Percentiles rank a stretch among this genome's conserved stretches.
Conservation (phyloP, 2,329 filamentous ascomycete genomes). For the Colletotrichum caudatum region DNA sequence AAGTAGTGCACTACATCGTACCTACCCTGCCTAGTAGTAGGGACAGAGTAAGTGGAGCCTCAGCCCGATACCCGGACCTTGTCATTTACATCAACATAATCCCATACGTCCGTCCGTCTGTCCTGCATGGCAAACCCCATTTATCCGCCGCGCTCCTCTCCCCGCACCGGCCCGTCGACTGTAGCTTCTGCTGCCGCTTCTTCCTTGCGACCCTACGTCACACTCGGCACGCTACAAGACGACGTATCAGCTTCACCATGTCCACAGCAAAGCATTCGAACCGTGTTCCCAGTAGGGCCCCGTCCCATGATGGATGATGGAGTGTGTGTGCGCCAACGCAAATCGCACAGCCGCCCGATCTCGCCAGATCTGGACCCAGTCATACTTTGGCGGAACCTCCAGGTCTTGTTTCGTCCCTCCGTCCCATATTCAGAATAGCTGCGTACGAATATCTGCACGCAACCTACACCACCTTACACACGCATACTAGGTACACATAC, state of each 20-base stretch:
- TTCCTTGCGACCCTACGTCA: constrained; percentile 9
- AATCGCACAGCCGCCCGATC: constrained; percentile 17
- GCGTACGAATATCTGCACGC: neutral
- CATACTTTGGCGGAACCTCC: constrained; percentile 20
- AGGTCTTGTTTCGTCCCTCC: constrained; percentile 26
- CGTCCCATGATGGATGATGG: constrained; percentile 9
- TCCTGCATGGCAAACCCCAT: neutral
- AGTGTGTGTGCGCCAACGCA: constrained; percentile 20
- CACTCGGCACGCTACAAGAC: constrained; percentile 25
- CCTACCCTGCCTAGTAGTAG: too few relatives aligned
- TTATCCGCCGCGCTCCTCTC: neutral
- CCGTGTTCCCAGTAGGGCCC: neutral
- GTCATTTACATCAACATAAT: constrained; percentile 17
- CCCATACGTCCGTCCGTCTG: neutral
- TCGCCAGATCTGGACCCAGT: constrained; percentile 33
- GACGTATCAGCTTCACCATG: constrained; percentile 18
- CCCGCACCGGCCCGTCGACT: neutral
- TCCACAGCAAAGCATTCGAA: neutral
- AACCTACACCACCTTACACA: neutral
- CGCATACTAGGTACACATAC: neutral
- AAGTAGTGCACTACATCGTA: too few relatives aligned
- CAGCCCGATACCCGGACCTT: constrained; percentile 29
- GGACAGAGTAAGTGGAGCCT: constrained; percentile 10
- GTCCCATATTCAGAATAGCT: constrained; percentile 18
- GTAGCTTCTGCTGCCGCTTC: neutral